Base-by-base conservation (phyloP, 768 basidiomycete genomes). In the Pholiota microspora region DNA sequence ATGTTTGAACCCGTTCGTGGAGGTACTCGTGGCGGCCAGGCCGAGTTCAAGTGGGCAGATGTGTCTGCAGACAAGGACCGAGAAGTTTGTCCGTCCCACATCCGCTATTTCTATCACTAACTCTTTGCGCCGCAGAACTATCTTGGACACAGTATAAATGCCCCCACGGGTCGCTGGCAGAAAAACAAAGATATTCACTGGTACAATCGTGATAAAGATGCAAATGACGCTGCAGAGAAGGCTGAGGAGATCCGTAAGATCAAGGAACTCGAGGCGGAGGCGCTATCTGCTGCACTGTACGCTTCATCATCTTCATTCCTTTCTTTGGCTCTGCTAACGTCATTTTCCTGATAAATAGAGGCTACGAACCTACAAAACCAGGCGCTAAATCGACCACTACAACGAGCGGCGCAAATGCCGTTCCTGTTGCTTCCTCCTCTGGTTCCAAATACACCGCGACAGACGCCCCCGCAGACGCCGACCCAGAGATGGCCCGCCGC, bases 111-210 rank as follows among this genome's bases (percentile, higher is more conserved):
- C n/a, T 13, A 21, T 10, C 35, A 9, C 51, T 47, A 21, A 25
- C 28, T 54, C 45, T 16, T 36, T n/a, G n/a, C 45, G 18, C 44
- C 58, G 27, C 64, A 98, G 88, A 88, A 97, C 72, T 98, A 98
- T 69, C 84, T 98, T 2, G 95, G 95, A 4, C 92, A 96, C 67
- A 91, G 91, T 50, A 83, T 97, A 73, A 95, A 95, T 65, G 95
- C 95, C 2, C 95, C 95, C 0, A 92, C 92, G 1, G 95, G 95
- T 1, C 78, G 95, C 45, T 98, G 95, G 95, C 95, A 97, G 73
- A 95, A 95, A 73, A 93, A 94, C 75, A 94, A 95, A 68, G 95
- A 98, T 64, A 74, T 98, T 13, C 94, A 96, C 64, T 98, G 95
- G 95, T 98, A 96, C 67, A 82, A 75, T 62, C 84, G 94, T 25